Evolutionary conservation across 495 filamentous ascomycete species (phyloP).

Genomic region (Polyplosphaeria fusca): DNA sequence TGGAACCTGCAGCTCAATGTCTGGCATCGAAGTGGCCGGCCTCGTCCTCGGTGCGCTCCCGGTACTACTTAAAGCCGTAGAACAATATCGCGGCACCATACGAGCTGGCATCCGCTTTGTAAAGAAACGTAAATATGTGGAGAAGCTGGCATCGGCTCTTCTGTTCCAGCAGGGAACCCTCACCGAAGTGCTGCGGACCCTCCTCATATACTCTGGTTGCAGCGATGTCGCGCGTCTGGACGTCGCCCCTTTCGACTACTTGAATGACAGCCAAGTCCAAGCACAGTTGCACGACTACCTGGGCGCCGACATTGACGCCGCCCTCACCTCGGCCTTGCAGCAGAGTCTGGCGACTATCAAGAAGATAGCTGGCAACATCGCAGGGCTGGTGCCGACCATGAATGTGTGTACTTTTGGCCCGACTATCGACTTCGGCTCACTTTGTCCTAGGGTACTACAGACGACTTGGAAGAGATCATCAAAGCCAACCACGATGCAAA

Average conservation of each 20-base stretch:
- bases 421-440: too few relatives aligned
- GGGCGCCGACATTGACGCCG: not conserved
- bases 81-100: not conserved
- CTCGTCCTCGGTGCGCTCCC: conserved; percentile 11
- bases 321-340: not conserved
- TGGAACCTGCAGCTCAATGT: conserved; percentile 4
- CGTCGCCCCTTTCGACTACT: not conserved
- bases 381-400: not conserved
- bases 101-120: not conserved
- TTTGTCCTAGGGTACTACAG: too few relatives aligned
- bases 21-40: conserved; percentile 11
- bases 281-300: not conserved
- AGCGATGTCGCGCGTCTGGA: not conserved
- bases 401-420: too few relatives aligned
- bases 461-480: too few relatives aligned
- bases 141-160: not conserved
- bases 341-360: not conserved
- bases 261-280: not conserved
- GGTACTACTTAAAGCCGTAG: conserved; percentile 4
- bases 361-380: not conserved
- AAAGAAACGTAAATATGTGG: conserved; percentile 1
- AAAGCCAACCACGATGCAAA: too few relatives aligned
- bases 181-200: not conserved
- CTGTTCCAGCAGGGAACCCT: not conserved
- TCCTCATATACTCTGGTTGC: not conserved